A percentile compares a stretch with the other conserved stretches of the same genome.
phyloP scores from a whole-genome alignment of 345 rosid genomes.

The Ceriops decandra region DNA sequence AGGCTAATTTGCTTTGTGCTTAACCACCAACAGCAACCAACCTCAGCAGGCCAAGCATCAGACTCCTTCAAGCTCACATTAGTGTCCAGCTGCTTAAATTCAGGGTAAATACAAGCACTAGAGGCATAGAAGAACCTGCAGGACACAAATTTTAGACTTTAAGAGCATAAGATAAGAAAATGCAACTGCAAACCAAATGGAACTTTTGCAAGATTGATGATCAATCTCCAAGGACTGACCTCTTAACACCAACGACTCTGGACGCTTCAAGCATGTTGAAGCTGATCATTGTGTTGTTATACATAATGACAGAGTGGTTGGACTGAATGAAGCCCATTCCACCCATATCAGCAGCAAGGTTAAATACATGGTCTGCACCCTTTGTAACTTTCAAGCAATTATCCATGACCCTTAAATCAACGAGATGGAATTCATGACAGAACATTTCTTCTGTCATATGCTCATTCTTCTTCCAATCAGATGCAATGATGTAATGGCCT shows the following conservation, averaged over 20 bases:
- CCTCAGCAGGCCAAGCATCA: constrained; percentile 99
- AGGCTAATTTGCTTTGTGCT: background rate
- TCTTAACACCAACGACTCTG: constrained; percentile 82
- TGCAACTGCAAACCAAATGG: background rate
- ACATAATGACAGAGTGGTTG: constrained; percentile 96
- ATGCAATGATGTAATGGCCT: constrained; percentile 94
- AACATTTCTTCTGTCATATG: constrained; percentile 99
- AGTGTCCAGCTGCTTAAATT: constrained; percentile 96
- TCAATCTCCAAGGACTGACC: constrained; percentile 37
- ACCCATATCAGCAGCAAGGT: constrained; percentile 99
- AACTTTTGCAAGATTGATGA: background rate
- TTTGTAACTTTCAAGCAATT: constrained; percentile 81
- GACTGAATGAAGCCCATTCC: constrained; percentile 99
- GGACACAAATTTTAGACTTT: constrained; percentile 14
- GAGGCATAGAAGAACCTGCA: constrained; percentile 96
- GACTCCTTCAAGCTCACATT: constrained; percentile 98
- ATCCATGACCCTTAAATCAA: constrained; percentile 94
- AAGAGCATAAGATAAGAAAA: background rate
- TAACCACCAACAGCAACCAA: constrained; percentile 30
- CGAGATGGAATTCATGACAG: constrained; percentile 94
- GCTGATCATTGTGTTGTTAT: constrained; percentile 98
- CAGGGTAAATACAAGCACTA: constrained; percentile 98
- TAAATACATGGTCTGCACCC: constrained; percentile 83
- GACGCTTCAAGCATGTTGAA: constrained; percentile 97
- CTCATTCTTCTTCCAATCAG: constrained; percentile 99